phyloP scores from a whole-genome alignment of 805 yeast species.

The Candida krabiensis region DNA sequence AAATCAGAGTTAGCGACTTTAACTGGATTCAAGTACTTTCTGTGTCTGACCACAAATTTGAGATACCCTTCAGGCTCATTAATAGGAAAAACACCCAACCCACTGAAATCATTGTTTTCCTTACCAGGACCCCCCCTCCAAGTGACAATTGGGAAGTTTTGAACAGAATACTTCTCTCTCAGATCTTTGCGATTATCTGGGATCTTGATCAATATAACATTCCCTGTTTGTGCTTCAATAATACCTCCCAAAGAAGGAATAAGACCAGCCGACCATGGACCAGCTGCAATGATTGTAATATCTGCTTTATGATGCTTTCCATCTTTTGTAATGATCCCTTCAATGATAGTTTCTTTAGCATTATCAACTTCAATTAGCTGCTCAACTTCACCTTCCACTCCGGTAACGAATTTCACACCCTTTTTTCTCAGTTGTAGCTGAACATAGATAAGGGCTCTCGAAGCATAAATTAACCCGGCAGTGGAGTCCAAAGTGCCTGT shows the following conservation, averaged over 20 bases:
- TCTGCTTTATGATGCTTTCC: conserved; percentile 22
- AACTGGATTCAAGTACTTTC: conserved; percentile 32
- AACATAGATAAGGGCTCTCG: conserved; percentile 29
- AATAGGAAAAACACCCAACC: conserved; percentile 33
- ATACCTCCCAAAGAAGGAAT: conserved; percentile 34
- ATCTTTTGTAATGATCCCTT: conserved; percentile 25
- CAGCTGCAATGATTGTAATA: conserved; percentile 23
- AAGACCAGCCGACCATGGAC: conserved; percentile 28
- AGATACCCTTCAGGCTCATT: conserved; percentile 32
- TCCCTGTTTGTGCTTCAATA: conserved; percentile 35
- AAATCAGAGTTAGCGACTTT: conserved; percentile 10
- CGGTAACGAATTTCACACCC: conserved; percentile 37
- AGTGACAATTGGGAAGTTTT: conserved; percentile 30
- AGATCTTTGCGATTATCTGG: conserved; percentile 35
- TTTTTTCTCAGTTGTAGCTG: conserved; percentile 20
- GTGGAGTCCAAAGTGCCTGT: conserved; percentile 27
- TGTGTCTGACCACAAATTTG: conserved; percentile 34
- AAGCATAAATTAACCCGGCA: conserved; percentile 32
- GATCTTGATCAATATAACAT: conserved; percentile 32
- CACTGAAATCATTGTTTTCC: conserved; percentile 28
- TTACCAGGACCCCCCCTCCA: conserved; percentile 31
- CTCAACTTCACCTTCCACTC: conserved; percentile 27
- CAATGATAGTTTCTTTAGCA: conserved; percentile 16
- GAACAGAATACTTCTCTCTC: conserved; percentile 28
- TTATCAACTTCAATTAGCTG: conserved; percentile 14